Conservation (phyloP, 2,329 filamentous ascomycete species). For the Talaromyces sp. region DNA sequence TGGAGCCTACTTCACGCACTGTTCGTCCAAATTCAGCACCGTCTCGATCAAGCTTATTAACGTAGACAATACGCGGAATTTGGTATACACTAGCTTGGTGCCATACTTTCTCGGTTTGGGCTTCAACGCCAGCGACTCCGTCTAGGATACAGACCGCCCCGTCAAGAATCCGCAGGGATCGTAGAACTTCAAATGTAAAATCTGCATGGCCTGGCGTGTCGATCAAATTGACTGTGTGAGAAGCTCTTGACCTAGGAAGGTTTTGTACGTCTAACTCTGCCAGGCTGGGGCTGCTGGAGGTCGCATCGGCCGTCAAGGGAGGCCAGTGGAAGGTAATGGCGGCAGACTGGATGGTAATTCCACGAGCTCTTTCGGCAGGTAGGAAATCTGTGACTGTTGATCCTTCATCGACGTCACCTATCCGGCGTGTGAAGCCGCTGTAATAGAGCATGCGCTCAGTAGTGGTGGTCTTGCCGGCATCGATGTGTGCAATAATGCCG, state of each 20-base stretch:
- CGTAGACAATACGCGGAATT: conserved; percentile 75
- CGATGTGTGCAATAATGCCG: conserved; percentile 97
- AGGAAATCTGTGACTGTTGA: conserved; percentile 97
- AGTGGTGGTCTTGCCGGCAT: conserved; percentile 97
- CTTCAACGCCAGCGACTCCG: conserved; percentile 88
- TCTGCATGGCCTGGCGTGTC: conserved; percentile 96
- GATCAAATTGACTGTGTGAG: conserved; percentile 81
- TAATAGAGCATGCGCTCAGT: conserved; percentile 99
- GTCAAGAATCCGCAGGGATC: conserved; percentile 81
- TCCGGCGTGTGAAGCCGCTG: conserved; percentile 77
- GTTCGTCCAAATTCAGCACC: conserved; percentile 78
- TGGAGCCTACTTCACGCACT: conserved; percentile 75
- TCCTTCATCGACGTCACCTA: conserved; percentile 93
- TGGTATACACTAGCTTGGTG: conserved; percentile 76
- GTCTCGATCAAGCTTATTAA: conserved; percentile 82
- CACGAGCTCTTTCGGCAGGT: conserved; percentile 81
- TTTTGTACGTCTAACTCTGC: conserved; percentile 28
- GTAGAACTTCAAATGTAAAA: conserved; percentile 92
- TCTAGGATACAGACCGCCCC: conserved; percentile 91
- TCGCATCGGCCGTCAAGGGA: conserved; percentile 34
- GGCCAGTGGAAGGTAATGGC: conserved; percentile 96
- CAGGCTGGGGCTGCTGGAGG: conserved; percentile 16
- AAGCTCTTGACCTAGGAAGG: conserved; percentile 47
- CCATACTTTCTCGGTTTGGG: conserved; percentile 97
- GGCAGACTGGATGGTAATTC: conserved; percentile 96